Evolutionary conservation across 2,329 filamentous ascomycete genomes (phyloP).

Genomic region (Chlorencoelia australis): DNA sequence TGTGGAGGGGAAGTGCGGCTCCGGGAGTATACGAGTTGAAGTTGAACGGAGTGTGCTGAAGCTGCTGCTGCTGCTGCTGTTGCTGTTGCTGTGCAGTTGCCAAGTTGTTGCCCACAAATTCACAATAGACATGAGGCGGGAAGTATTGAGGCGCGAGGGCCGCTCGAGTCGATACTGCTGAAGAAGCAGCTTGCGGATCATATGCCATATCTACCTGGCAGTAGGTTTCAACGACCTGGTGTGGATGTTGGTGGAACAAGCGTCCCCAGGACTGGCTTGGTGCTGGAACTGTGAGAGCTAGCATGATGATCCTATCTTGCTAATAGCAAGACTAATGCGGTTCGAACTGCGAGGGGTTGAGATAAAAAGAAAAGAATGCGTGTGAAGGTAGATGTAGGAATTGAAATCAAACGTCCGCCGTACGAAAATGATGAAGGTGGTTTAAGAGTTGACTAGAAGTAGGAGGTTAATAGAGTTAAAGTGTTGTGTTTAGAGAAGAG

Average conservation of each 20-base stretch:
- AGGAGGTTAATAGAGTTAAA: background rate
- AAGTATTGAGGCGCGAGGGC: conserved; percentile 39
- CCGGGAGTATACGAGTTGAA: conserved; percentile 29
- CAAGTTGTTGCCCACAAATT: conserved; percentile 35
- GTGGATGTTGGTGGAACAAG: conserved; percentile 36
- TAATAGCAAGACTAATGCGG: conserved; percentile 21
- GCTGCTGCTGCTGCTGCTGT: conserved; percentile 26
- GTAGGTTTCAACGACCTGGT: conserved; percentile 16
- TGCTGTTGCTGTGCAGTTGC: conserved; percentile 27
- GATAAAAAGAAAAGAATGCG: background rate
- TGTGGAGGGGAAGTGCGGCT: too few relatives aligned
- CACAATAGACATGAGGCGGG: conserved; percentile 25
- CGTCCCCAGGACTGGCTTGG: conserved; percentile 43
- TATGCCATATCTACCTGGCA: conserved; percentile 35
- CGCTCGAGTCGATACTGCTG: conserved; percentile 33
- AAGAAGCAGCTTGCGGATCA: conserved; percentile 32
- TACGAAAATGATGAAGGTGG: background rate
- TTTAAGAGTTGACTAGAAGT: background rate
- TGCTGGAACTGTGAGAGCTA: conserved; percentile 40
- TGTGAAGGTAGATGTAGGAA: background rate
- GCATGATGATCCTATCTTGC: conserved; percentile 29
- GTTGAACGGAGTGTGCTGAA: conserved; percentile 33
- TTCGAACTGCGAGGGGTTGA: background rate
- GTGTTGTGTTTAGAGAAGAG: too few relatives aligned
- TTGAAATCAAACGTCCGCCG: background rate